A percentile compares a stretch with the other conserved stretches of the same genome.
Conservation (phyloP, 306 rosid species). For the Hippophae gyantsensis region DNA sequence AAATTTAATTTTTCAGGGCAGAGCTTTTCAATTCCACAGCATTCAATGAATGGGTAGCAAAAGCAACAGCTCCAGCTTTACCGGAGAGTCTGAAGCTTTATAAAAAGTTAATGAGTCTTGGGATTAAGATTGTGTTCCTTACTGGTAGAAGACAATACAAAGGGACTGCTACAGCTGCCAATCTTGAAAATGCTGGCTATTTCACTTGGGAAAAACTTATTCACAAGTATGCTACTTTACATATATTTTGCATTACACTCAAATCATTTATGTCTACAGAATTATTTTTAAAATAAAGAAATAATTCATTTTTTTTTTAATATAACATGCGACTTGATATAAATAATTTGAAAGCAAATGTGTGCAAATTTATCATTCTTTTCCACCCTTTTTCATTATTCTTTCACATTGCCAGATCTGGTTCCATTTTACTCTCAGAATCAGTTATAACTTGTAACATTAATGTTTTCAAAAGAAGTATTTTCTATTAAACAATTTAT, state of each 20-base stretch:
- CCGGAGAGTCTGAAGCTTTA: constrained; percentile 42
- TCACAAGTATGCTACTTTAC: constrained; percentile 28
- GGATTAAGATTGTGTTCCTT: constrained; percentile 39
- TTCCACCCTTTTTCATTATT: too few species aligned
- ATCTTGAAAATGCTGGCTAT: constrained; percentile 36
- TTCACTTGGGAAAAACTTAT: constrained; percentile 36
- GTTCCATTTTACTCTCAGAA: too few species aligned
- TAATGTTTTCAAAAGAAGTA: too few species aligned
- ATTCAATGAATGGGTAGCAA: constrained; percentile 26
- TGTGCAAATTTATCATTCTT: too few species aligned
- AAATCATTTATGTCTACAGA: too few species aligned
- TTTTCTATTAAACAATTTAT: too few species aligned
- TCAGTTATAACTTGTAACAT: too few species aligned
- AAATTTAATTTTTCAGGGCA: constrained; percentile 21
- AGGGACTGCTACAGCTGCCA: constrained; percentile 5
- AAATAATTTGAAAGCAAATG: too few species aligned
- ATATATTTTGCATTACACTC: neutral
- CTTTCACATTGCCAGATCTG: too few species aligned
- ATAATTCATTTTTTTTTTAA: too few species aligned
- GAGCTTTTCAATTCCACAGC: constrained; percentile 11
- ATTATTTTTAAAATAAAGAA: too few species aligned
- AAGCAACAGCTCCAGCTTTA: constrained; percentile 33
- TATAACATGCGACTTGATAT: too few species aligned
- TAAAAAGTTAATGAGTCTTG: constrained; percentile 19
- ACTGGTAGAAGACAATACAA: constrained; percentile 31